Base-by-base conservation (phyloP, 139 green algal species). In the Chloropicon primus region DNA sequence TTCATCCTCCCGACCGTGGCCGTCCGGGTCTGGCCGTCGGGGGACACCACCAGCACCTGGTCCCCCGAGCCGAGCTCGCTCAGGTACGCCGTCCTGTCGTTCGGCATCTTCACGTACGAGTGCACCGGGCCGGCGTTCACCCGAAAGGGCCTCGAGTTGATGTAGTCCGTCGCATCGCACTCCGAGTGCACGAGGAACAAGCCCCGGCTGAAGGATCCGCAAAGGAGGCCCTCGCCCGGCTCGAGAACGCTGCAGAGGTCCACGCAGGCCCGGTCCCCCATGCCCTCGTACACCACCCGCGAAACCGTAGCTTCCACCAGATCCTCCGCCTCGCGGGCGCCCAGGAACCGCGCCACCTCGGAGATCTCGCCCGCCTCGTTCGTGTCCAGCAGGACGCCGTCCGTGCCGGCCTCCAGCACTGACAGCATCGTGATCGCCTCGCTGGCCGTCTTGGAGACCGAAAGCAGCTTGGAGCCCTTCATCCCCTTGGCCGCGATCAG, bases 81-180 rank as follows among this genome's bases (percentile, higher is more conserved):
- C 25, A 98, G 81, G 85, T 98, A 98, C 0, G 85, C 88, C 0
- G 93, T 98, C 26, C 80, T 76, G 26, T 84, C 86, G 0, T 75
- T 86, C 0, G 86, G 82, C 3, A 74, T 83, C 17, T 79, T 75
- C 22, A 89, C 75, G 75, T 98, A 98, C 0, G 90, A 80, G 77
- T 97, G 90, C 76, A 97, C 87, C 80, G 90, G 84, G 21, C 93
- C 94, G 0, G 93, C 93, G 77, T 98, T 98, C n/a, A 98, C 90
- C 1, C 93, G 80, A 82, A 98, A 98, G 1, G 93, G 92, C 0
- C 93, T 80, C 24, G 71, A 84, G 74, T 86, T 86, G 74, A 98
- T 96, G 86, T 98, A 98, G 25, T 53, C 22, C 90, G 83, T 92
- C 92, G 82, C 29, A 22, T 84, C 21, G 74, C 82, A 84, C 71